Conservation (phyloP, 768 basidiomycete species). For the Termitomyces sp. region DNA sequence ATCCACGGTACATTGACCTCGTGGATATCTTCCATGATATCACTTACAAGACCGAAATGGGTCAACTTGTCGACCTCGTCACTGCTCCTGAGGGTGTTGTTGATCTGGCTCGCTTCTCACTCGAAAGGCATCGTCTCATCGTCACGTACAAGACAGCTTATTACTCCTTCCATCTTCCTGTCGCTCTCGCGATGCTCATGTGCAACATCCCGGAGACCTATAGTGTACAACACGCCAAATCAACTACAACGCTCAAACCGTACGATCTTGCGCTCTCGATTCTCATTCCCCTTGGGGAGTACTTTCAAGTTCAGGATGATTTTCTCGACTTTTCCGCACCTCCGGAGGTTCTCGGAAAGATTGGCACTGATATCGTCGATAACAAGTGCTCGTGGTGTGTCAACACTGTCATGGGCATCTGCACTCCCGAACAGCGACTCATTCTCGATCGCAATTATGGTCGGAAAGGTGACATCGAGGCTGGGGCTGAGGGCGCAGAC, state of each 20-base stretch:
- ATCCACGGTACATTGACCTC: slow-evolving; percentile 83
- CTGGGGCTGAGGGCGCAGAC: slow-evolving; percentile 16
- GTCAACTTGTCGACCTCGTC: slow-evolving; percentile 93
- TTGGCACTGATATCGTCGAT: slow-evolving; percentile 97
- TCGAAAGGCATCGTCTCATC: slow-evolving; percentile 85
- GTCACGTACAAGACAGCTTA: slow-evolving; percentile 97
- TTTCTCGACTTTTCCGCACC: slow-evolving; percentile 91
- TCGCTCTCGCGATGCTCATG: slow-evolving; percentile 90
- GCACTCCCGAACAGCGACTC: slow-evolving; percentile 50
- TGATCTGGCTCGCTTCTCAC: slow-evolving; percentile 84
- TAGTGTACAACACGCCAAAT: slow-evolving; percentile 19
- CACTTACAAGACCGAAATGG: slow-evolving; percentile 91
- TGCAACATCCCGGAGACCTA: slow-evolving; percentile 56
- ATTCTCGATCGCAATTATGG: slow-evolving; percentile 56
- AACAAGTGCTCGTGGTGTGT: slow-evolving; percentile 99
- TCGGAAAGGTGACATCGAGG: slow-evolving; percentile 31
- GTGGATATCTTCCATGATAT: slow-evolving; percentile 91
- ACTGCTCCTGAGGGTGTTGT: slow-evolving; percentile 91
- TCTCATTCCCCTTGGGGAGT: slow-evolving; percentile 90
- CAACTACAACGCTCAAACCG: slow-evolving; percentile 35
- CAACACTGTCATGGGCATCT: slow-evolving; percentile 74
- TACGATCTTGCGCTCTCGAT: slow-evolving; percentile 78
- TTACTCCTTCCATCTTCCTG: slow-evolving; percentile 98
- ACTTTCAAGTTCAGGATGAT: slow-evolving; percentile 99
- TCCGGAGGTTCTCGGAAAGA: slow-evolving; percentile 91